phyloP scores from a whole-genome alignment of 1,139 yeast species.

The Hemisphaericaspora subhashii region DNA sequence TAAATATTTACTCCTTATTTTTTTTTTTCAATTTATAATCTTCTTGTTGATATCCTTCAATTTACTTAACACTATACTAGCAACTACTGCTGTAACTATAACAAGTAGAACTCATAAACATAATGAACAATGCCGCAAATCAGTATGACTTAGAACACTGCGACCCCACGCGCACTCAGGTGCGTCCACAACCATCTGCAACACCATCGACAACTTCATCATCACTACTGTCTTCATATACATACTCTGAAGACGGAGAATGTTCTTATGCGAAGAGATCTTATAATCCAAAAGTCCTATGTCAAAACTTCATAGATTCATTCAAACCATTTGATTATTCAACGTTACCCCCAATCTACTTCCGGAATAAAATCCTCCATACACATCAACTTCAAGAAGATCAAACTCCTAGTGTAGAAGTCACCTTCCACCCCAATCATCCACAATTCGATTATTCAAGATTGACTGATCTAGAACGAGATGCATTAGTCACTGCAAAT shows the following conservation, averaged over 20 bases:
- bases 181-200: neutral
- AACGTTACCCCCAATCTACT: slow-evolving; percentile 18
- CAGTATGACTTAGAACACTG: neutral
- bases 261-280: slow-evolving; percentile 3
- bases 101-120: too few relatives aligned
- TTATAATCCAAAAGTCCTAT: slow-evolving; percentile 10
- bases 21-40: too few relatives aligned
- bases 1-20: too few relatives aligned
- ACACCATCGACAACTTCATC: neutral
- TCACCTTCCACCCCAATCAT: slow-evolving; percentile 17
- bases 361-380: slow-evolving; percentile 2
- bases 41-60: too few relatives aligned
- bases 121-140: too few relatives aligned
- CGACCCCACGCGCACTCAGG: neutral
- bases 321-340: slow-evolving; percentile 30
- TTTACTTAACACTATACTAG: too few relatives aligned
- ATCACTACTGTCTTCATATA: neutral
- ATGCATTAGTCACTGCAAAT: slow-evolving; percentile 32
- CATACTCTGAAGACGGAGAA: neutral
- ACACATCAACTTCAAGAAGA: neutral
- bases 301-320: slow-evolving; percentile 33
- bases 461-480: slow-evolving; percentile 31
- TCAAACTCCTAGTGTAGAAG: neutral
- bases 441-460: slow-evolving; percentile 32
- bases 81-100: too few relatives aligned